Conservation (phyloP, 1,284 basidiomycete species). For the Trichosporon faecale region DNA sequence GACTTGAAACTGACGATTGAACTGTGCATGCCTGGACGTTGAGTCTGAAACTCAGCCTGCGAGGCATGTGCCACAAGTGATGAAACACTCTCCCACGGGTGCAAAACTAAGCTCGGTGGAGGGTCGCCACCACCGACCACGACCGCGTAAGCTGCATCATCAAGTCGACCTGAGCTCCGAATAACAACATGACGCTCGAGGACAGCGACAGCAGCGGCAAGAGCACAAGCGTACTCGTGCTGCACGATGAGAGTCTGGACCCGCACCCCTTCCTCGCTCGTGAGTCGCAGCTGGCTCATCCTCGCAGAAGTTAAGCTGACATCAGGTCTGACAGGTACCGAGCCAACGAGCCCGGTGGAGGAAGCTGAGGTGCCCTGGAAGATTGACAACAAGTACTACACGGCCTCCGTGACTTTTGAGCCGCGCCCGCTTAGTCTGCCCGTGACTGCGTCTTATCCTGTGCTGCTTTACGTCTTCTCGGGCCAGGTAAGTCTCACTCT, state of each 20-base stretch:
- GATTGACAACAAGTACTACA: slow-evolving; percentile 80
- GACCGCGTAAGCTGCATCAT: background rate
- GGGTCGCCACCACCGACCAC: background rate
- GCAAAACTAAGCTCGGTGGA: background rate
- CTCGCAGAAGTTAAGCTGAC: background rate
- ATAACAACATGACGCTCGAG: background rate
- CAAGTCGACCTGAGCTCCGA: too few relatives aligned
- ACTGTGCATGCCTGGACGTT: too few relatives aligned
- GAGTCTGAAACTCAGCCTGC: too few relatives aligned
- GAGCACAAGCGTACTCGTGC: background rate
- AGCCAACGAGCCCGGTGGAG: background rate
- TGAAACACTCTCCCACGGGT: background rate
- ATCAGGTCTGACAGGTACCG: background rate
- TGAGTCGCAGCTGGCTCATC: too few relatives aligned
- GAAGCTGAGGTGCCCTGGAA: slow-evolving; percentile 61
- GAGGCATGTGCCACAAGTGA: background rate
- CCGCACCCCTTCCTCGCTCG: background rate
- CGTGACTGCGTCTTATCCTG: slow-evolving; percentile 37
- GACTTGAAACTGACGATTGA: too few relatives aligned
- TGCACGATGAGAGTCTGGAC: background rate
- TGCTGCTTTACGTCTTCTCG: slow-evolving; percentile 32
- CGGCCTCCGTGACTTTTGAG: slow-evolving; percentile 68
- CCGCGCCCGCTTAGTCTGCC: slow-evolving; percentile 43
- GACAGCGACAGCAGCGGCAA: background rate
- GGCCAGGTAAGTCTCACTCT: slow-evolving; percentile 10